Evolutionary conservation across 2,329 filamentous ascomycete genomes (phyloP).

Genomic region (Xylaria polymorpha): DNA sequence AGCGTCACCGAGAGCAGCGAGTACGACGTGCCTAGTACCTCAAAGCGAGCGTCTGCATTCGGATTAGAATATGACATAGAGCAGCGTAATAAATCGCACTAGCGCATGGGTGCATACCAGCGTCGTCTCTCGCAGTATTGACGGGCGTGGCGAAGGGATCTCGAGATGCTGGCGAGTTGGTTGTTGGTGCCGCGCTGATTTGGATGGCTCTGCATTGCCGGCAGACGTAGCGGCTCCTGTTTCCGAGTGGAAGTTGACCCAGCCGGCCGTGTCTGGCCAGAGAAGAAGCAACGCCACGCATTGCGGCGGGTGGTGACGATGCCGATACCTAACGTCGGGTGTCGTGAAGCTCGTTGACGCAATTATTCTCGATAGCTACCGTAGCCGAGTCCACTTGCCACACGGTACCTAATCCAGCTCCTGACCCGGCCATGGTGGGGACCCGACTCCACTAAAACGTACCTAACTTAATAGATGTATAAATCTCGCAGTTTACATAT

Average conservation of each 20-base stretch:
- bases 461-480: not conserved
- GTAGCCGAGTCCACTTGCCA: not conserved
- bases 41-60: slow-evolving; percentile 87
- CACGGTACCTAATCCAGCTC: too few relatives aligned
- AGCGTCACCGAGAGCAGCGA: slow-evolving; percentile 94
- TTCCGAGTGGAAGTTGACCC: slow-evolving; percentile 37
- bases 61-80: not conserved
- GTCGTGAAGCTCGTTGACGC: slow-evolving; percentile 34
- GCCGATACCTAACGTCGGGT: not conserved
- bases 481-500: not conserved
- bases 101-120: slow-evolving; percentile 55
- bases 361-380: slow-evolving; percentile 9
- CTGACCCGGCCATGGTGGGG: too few relatives aligned
- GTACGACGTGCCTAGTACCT: slow-evolving; percentile 90
- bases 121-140: slow-evolving; percentile 59
- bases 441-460: not conserved
- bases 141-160: slow-evolving; percentile 67
- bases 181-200: slow-evolving; percentile 71
- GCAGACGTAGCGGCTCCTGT: slow-evolving; percentile 57
- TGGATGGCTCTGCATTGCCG: slow-evolving; percentile 70
- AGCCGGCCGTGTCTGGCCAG: slow-evolving; percentile 44
- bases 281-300: slow-evolving; percentile 47
- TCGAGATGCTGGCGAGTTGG: slow-evolving; percentile 60
- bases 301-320: slow-evolving; percentile 35
- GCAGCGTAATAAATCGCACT: not conserved